Evolutionary conservation across 164 flowering plant genomes (phyloP).

Genomic region (Paratinospora sagittata): DNA sequence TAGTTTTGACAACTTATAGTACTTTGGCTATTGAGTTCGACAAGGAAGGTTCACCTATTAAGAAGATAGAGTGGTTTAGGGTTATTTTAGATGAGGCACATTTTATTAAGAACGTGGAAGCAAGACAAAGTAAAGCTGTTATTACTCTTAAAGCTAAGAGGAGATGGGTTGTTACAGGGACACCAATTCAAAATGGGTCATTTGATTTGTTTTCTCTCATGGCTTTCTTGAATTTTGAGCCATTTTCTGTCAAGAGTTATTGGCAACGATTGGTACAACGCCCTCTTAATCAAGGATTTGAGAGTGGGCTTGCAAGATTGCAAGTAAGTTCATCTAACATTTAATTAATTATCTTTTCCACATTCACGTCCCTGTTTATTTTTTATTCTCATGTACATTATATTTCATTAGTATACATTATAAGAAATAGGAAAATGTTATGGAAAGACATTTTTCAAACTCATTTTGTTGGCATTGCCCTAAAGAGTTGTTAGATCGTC

Average conservation of each 20-base stretch:
- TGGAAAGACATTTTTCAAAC: too few species aligned
- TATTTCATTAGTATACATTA: too few species aligned
- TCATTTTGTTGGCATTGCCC: too few species aligned
- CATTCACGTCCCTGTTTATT: too few species aligned
- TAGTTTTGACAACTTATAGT: constrained; percentile 79
- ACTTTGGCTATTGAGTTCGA: constrained; percentile 51
- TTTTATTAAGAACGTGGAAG: constrained; percentile 61
- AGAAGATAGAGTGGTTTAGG: constrained; percentile 72
- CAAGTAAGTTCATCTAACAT: constrained; percentile 43
- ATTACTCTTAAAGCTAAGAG: constrained; percentile 48
- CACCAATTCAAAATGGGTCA: constrained; percentile 85
- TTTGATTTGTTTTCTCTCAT: constrained; percentile 80
- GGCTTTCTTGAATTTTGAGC: constrained; percentile 80
- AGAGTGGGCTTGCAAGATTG: constrained; percentile 59
- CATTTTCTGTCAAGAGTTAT: constrained; percentile 69
- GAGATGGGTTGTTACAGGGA: constrained; percentile 92
- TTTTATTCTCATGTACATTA: too few species aligned
- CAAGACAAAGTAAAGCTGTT: constrained; percentile 66
- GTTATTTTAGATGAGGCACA: constrained; percentile 94
- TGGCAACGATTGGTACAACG: constrained; percentile 72
- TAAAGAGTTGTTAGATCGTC: too few species aligned
- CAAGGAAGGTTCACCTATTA: constrained; percentile 40
- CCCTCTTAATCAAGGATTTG: constrained; percentile 55
- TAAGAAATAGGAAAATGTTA: too few species aligned
- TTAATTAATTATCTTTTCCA: too few species aligned